A percentile compares a stretch with the other conserved stretches of the same genome.
Conservation (phyloP, 2,329 filamentous ascomycete species). For the Lithohypha guttulata region DNA sequence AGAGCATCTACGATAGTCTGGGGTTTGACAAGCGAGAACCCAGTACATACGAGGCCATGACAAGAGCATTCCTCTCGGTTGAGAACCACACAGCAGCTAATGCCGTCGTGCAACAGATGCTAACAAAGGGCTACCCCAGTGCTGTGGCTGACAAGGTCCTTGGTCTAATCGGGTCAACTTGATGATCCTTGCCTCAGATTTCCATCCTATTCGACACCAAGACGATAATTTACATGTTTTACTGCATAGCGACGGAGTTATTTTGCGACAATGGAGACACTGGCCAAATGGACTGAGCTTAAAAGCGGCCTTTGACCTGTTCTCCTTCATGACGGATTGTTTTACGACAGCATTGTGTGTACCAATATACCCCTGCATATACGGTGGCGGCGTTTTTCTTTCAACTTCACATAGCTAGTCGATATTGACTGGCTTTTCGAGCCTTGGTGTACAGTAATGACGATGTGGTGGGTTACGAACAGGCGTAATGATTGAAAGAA, state of each 20-base stretch:
- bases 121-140: constrained; percentile 77
- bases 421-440: constrained; percentile 2
- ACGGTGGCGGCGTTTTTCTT: constrained; percentile 5
- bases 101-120: constrained; percentile 75
- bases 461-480: too few species aligned
- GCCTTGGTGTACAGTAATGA: constrained; percentile 8
- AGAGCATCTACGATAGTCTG: constrained; percentile 68
- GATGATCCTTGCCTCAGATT: constrained; percentile 10
- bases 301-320: background rate
- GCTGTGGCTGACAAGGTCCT: constrained; percentile 90
- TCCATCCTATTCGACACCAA: background rate
- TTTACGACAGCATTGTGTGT: constrained; percentile 4
- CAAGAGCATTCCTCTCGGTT: constrained; percentile 74
- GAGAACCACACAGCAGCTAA: constrained; percentile 70
- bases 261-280: background rate
- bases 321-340: background rate
- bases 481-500: background rate
- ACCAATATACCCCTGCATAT: constrained; percentile 8
- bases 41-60: constrained; percentile 98
- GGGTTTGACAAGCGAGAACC: constrained; percentile 73
- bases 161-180: constrained; percentile 59
- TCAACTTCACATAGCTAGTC: background rate
- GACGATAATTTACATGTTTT: constrained; percentile 10
- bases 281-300: background rate
- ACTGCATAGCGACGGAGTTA: constrained; percentile 11